A percentile compares a stretch with the other conserved stretches of the same genome.
Conservation (phyloP, 495 filamentous ascomycete genomes). For the Glonium stellatum region DNA sequence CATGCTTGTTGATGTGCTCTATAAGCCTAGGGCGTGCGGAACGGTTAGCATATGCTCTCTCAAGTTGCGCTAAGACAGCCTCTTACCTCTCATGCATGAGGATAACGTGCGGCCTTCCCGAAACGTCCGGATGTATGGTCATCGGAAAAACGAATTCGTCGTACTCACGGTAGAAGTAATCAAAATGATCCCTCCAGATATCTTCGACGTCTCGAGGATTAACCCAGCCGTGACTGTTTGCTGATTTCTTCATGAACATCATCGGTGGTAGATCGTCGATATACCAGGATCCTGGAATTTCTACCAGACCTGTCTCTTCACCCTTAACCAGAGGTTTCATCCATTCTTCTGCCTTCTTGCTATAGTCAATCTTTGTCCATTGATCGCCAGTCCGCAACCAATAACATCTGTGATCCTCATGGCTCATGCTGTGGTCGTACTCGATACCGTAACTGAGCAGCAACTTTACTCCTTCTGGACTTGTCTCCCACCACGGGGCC, state of each 20-base stretch:
- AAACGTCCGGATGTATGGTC: conserved; percentile 54
- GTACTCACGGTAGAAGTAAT: conserved; percentile 55
- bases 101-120: conserved; percentile 52
- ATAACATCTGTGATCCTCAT: conserved; percentile 49
- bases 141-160: conserved; percentile 58
- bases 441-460: conserved; percentile 39
- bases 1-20: conserved; percentile 46
- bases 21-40: conserved; percentile 32
- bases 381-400: conserved; percentile 44
- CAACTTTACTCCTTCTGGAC: conserved; percentile 46
- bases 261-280: conserved; percentile 51
- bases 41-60: neutral
- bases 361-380: conserved; percentile 47
- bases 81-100: conserved; percentile 49
- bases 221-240: conserved; percentile 53
- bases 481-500: conserved; percentile 46
- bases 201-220: conserved; percentile 49
- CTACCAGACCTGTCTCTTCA: conserved; percentile 44
- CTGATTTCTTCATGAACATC: conserved; percentile 50
- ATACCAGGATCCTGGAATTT: conserved; percentile 54
- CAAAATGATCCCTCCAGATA: conserved; percentile 54
- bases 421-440: conserved; percentile 39
- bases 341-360: conserved; percentile 46
- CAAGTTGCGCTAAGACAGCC: neutral
- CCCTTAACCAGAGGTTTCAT: conserved; percentile 49